Conservation (phyloP, 441 rosid genomes). For the Erodium moschatum region DNA sequence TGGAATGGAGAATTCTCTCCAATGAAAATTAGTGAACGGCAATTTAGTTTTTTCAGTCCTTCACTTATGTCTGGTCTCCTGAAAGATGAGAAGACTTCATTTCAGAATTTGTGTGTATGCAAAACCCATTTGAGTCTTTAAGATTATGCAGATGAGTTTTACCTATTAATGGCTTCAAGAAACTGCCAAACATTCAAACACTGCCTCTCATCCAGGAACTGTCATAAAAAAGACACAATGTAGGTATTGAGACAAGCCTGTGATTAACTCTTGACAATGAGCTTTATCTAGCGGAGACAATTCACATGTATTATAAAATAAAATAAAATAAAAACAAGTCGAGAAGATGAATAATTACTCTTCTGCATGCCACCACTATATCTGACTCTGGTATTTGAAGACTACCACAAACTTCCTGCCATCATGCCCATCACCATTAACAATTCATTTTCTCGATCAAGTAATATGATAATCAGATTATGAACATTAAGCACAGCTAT, state of each 20-base stretch:
- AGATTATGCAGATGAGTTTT: constrained; percentile 19
- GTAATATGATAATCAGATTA: not conserved
- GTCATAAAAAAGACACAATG: constrained; percentile 44
- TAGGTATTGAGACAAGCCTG: constrained; percentile 19
- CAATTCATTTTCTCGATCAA: constrained; percentile 19
- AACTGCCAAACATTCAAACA: constrained; percentile 61
- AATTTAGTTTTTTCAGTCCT: constrained; percentile 58
- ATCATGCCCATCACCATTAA: not conserved
- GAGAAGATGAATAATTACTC: constrained; percentile 14
- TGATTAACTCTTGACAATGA: constrained; percentile 34
- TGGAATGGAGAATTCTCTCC: constrained; percentile 71
- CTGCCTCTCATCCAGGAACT: constrained; percentile 81
- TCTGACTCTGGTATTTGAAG: constrained; percentile 73
- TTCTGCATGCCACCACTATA: constrained; percentile 72
- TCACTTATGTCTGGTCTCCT: constrained; percentile 79
- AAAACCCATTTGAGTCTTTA: not conserved
- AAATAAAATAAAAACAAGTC: not conserved
- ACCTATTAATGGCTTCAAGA: constrained; percentile 84
- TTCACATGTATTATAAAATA: constrained; percentile 23
- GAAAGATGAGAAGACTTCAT: constrained; percentile 18
- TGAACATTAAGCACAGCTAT: constrained; percentile 10
- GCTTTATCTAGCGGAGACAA: constrained; percentile 25
- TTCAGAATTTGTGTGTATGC: not conserved
- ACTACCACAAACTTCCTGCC: constrained; percentile 73
- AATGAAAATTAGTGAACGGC: constrained; percentile 72